Conservation (phyloP, 495 filamentous ascomycete species). For the Penicillium cataractarum region DNA sequence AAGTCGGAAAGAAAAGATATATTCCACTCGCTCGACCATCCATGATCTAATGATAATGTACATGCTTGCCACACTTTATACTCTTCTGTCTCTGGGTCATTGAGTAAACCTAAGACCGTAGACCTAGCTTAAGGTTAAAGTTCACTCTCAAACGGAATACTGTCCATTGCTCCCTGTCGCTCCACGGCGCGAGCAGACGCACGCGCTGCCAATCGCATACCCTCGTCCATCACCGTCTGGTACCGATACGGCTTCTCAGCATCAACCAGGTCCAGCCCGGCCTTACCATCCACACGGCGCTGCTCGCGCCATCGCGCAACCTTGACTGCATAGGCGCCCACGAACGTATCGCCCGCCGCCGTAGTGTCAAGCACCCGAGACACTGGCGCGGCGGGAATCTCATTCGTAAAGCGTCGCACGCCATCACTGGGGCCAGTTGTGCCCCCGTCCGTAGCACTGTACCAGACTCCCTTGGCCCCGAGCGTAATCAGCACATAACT, state of each 20-base stretch:
- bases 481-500: slow-evolving; percentile 81
- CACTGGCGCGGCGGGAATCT: slow-evolving; percentile 59
- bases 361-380: slow-evolving; percentile 87
- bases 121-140: slow-evolving; percentile 57
- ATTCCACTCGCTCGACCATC: background rate
- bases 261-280: slow-evolving; percentile 33
- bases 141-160: slow-evolving; percentile 89
- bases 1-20: background rate
- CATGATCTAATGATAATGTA: slow-evolving; percentile 9
- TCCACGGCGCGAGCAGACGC: slow-evolving; percentile 80
- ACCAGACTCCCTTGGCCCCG: slow-evolving; percentile 74
- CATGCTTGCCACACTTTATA: background rate
- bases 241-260: slow-evolving; percentile 50
- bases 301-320: slow-evolving; percentile 51
- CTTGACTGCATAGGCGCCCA: slow-evolving; percentile 80
- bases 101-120: too few relatives aligned
- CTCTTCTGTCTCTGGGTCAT: background rate
- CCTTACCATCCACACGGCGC: slow-evolving; percentile 37
- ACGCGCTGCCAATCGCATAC: slow-evolving; percentile 68
- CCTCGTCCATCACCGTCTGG: slow-evolving; percentile 57
- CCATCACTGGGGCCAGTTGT: slow-evolving; percentile 45
- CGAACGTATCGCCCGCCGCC: slow-evolving; percentile 92
- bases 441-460: slow-evolving; percentile 47
- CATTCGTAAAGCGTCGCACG: slow-evolving; percentile 38
- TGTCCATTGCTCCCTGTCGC: slow-evolving; percentile 77